Base-by-base conservation (phyloP, 1,139 yeast species). In the Sugiyamaella paludigena region DNA sequence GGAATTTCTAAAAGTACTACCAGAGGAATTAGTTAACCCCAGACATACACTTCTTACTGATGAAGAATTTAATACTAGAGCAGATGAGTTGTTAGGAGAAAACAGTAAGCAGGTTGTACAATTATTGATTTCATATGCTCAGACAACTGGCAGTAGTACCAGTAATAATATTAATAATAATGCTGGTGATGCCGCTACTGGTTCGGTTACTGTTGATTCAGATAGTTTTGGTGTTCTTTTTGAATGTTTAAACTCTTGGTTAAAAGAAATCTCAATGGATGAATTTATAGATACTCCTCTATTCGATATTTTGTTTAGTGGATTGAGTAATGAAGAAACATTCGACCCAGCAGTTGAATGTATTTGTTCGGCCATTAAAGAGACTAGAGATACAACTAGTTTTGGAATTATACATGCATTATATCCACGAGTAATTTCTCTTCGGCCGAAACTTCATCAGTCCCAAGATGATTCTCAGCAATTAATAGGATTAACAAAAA, bases 321-420 rank as follows among this genome's bases (percentile, higher is more conserved):
- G 95, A 1, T 71, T 92, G 43, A 81, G 80, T 24, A 33, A 36
- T 12, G 45, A 40, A 19, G 45, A 35, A 10, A 79, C 87, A 1
- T 88, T 91, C 64, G 97, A 91, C 48, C 81, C 86, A n/a, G 84
- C 96, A 0, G 76, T 87, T 31, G 98, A 91, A 52, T 87, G 97
- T 67, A 73, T 92, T 31, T 79, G 87, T 51, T 79, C 95, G 1
- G 80, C 91, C 43, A 71, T 92, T 45, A 75, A 81, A 44, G 97
- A 91, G 67, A 88, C 97, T 0, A 76, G 85, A 54, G 96, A 89
- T 54, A 77, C 84, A 39, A 74, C 72, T 46, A 58, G 63, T n/a
- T 68, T 76, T 51, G 79, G 78, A 46, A 70, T 85, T 38, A 80
- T 91, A 38, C 74, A 80, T 55, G 84, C 84, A 1, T 75, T 92